phyloP scores from a whole-genome alignment of 805 yeast species.

The Lipomyces orientalis region DNA sequence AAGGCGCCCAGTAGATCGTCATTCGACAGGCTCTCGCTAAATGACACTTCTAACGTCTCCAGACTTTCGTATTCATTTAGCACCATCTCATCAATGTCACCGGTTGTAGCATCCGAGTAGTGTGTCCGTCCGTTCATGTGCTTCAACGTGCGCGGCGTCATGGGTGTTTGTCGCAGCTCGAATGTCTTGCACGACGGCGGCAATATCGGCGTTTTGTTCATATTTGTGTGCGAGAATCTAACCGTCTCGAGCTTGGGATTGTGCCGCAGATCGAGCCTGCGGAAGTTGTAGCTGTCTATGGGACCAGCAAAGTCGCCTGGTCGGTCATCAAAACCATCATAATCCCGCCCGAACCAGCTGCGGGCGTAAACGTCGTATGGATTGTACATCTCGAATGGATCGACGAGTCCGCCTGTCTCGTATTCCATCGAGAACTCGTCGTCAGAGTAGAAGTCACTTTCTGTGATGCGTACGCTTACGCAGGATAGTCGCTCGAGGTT shows the following conservation, averaged over 20 bases:
- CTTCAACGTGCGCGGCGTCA: background rate
- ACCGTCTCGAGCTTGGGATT: background rate
- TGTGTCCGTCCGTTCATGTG: background rate
- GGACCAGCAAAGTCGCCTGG: background rate
- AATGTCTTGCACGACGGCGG: conserved; percentile 1
- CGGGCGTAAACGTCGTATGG: background rate
- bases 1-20: conserved; percentile 7
- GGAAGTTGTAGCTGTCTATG: background rate
- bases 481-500: background rate
- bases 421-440: background rate
- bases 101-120: background rate
- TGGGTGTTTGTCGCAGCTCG: background rate
- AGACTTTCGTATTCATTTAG: conserved; percentile 13
- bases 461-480: background rate
- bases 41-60: conserved; percentile 1
- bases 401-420: background rate
- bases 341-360: background rate
- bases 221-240: background rate
- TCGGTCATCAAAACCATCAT: background rate
- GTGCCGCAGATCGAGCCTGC: background rate
- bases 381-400: conserved; percentile 1
- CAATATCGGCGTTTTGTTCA: background rate
- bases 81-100: background rate
- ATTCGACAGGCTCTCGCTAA: conserved; percentile 19
- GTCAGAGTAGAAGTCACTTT: background rate